These are phyloP conservation scores for Medicago ruthenica DNA, from an alignment of 306 rosid genomes.

Conservation along the genomic window DNA sequence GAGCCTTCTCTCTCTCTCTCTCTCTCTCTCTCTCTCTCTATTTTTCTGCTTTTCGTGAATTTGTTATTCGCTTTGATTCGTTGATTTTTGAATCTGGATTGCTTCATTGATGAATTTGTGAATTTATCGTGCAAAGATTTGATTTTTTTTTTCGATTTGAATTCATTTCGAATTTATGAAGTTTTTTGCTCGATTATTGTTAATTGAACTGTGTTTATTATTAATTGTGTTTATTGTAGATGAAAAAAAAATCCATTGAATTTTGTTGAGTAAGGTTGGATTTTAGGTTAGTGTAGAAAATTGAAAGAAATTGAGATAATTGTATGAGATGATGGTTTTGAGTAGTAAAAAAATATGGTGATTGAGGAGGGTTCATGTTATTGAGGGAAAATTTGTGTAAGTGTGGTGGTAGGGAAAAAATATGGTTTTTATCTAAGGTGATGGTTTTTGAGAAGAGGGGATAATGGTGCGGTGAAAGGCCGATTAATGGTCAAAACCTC, in stretches of 20 bases:
- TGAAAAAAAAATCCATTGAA: not conserved
- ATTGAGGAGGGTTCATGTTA: slow-evolving; percentile 7
- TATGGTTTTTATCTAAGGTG: not conserved
- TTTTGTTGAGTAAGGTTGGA: slow-evolving; percentile 9
- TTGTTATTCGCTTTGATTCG: not conserved
- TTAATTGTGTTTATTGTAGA: not conserved
- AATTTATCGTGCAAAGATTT: not conserved
- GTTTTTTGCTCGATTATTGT: not conserved
- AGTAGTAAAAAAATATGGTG: not conserved
- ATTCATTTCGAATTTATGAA: not conserved
- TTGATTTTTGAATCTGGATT: slow-evolving; percentile 32
- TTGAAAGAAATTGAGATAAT: not conserved
- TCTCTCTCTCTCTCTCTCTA: not conserved
- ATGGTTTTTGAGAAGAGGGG: slow-evolving; percentile 7
- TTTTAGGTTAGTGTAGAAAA: slow-evolving; percentile 28
- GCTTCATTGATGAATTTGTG: not conserved
- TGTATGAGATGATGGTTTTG: not conserved
- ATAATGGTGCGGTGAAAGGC: not conserved
- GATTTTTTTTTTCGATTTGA: not conserved
- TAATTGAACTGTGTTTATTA: not conserved
- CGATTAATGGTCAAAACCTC: not conserved
- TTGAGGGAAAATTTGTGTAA: slow-evolving; percentile 1
- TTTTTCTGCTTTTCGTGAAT: slow-evolving; percentile 10
- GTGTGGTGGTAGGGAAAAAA: slow-evolving; percentile 2
- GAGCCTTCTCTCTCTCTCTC: too few relatives aligned